Base-by-base conservation (phyloP, 805 yeast genomes). In the Lachancea sp. region DNA sequence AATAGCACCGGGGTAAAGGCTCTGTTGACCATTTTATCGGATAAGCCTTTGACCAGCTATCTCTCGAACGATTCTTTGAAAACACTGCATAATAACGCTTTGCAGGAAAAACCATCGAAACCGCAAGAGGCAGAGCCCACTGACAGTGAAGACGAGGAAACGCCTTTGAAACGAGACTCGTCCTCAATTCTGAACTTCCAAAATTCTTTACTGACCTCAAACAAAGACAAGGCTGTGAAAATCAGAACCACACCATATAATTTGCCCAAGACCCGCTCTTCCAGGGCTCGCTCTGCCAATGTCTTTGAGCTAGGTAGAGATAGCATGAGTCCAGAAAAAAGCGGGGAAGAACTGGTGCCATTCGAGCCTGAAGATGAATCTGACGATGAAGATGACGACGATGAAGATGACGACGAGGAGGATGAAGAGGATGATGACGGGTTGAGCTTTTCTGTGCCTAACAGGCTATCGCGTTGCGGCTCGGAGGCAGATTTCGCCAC, bases 361-460 rank as follows among this genome's bases (percentile, higher is more conserved):
- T 32, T 32, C 3, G 38, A 40, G 20, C 30, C 37, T 13, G 44
- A 41, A 19, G 46, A 45, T 22, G 50, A 48, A 11, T 49, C 45
- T 3, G 52, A 50, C 16, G 49, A 47, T 1, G 60, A 57, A n/a
- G 56, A 50, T 15, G 56, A 52, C 11, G 61, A 59, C 9, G 64
- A 55, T 38, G 63, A 22, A 22, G 25, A 22, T 22, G 25, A 22
- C 4, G 25, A 22, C 8, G 25, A 22, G 2, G 52, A 50, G 18
- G 49, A 47, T 1, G 60, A 57, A n/a, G 56, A 50, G 17, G 56
- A 52, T 9, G 61, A 59, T 11, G 64, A 55, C 38, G 63, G 62
- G 4, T 54, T 68, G 32, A 68, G 66, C 47, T 66, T 70, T 49
- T 68, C 67, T 46, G 72, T 62, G 4, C 64, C 66, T 4, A 60